Conservation (phyloP, 2,329 filamentous ascomycete genomes). For the Corynespora cassiicola region DNA sequence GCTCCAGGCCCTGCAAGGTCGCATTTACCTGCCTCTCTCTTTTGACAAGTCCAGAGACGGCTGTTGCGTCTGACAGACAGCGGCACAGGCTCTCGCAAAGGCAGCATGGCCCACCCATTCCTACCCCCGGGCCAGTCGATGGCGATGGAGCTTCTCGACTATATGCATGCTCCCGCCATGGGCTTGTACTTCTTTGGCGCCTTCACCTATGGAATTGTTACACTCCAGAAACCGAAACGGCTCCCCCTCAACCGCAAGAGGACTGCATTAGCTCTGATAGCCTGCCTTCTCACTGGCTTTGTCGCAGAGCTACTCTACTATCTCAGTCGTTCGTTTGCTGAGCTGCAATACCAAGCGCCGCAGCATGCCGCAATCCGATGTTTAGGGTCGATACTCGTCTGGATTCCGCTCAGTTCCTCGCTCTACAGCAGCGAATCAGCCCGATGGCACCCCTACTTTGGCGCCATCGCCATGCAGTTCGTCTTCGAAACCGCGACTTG, state of each 20-base stretch:
- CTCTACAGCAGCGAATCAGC: conserved; percentile 28
- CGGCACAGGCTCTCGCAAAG: conserved; percentile 3
- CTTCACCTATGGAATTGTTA: conserved; percentile 31
- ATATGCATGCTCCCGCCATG: conserved; percentile 39
- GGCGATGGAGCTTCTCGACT: conserved; percentile 37
- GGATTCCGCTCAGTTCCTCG: conserved; percentile 31
- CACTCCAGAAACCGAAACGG: conserved; percentile 36
- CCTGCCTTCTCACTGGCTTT: conserved; percentile 28
- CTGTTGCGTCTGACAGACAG: no score
- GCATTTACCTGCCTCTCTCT: no score
- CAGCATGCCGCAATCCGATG: conserved; percentile 41
- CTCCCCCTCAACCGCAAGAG: conserved; percentile 30
- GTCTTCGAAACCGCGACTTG: conserved; percentile 38
- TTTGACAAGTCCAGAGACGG: no score
- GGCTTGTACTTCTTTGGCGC: conserved; percentile 39
- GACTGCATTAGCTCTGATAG: conserved; percentile 20
- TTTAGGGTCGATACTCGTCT: conserved; percentile 42
- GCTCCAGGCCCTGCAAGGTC: no score
- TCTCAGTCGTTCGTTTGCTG: conserved; percentile 34
- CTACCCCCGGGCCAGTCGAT: conserved; percentile 18
- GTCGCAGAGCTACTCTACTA: conserved; percentile 42
- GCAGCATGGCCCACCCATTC: conserved; percentile 16
- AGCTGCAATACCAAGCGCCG: conserved; percentile 36
- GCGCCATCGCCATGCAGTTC: conserved; percentile 39
- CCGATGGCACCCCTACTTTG: conserved; percentile 43